Evolutionary conservation across 495 filamentous ascomycete species (phyloP).

Genomic region (Penicillium atrosanguineum): DNA sequence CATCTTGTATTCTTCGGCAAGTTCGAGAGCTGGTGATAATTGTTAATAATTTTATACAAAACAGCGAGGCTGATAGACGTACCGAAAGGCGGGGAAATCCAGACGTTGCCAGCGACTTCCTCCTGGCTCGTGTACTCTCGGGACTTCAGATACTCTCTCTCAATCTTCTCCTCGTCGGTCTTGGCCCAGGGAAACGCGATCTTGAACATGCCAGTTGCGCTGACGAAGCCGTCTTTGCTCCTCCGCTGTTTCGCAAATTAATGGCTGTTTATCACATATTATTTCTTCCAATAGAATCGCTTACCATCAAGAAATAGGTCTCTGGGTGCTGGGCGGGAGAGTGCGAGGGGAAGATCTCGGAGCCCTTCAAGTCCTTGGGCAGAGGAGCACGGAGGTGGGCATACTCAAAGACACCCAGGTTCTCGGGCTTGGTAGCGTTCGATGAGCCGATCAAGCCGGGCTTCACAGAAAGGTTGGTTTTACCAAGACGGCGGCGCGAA

Average conservation of each 20-base stretch:
- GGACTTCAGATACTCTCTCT: slow-evolving; percentile 81
- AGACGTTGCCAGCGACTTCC: slow-evolving; percentile 95
- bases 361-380: slow-evolving; percentile 78
- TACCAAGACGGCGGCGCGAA: slow-evolving; percentile 79
- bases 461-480: slow-evolving; percentile 86
- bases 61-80: slow-evolving; percentile 25
- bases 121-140: slow-evolving; percentile 76
- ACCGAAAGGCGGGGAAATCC: slow-evolving; percentile 85
- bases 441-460: slow-evolving; percentile 60
- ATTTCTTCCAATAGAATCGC: slow-evolving; percentile 10
- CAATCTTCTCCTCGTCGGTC: slow-evolving; percentile 75
- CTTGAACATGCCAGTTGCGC: slow-evolving; percentile 99
- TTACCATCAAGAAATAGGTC: slow-evolving; percentile 93
- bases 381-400: slow-evolving; percentile 90
- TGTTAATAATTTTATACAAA: slow-evolving; percentile 3
- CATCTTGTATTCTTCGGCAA: slow-evolving; percentile 83
- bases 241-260: slow-evolving; percentile 58
- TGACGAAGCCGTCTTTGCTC: slow-evolving; percentile 90
- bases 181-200: slow-evolving; percentile 94
- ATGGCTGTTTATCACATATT: background rate
- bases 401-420: slow-evolving; percentile 86
- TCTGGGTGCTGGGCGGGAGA: slow-evolving; percentile 59
- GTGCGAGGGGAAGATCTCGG: slow-evolving; percentile 82
- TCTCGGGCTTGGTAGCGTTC: slow-evolving; percentile 66
- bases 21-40: slow-evolving; percentile 60